These are phyloP conservation scores for Vitis rotundifolia DNA, from an alignment of 164 flowering plant genomes.

Conservation along the genomic window DNA sequence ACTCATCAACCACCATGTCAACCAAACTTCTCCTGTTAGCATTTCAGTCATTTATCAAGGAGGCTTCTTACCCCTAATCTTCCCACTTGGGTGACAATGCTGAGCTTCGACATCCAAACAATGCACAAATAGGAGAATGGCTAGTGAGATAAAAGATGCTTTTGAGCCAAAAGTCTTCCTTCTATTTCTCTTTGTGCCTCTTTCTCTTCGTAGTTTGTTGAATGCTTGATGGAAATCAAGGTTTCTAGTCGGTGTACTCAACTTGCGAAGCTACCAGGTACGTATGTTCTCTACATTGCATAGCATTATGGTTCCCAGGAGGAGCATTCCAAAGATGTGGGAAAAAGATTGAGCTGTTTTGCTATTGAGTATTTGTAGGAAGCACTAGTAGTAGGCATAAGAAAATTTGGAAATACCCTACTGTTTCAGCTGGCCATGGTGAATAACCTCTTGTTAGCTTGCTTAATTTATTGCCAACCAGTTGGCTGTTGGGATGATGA, in stretches of 20 bases:
- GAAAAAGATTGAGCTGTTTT: too few species aligned
- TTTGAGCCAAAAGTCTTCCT: neutral
- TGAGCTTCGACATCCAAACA: constrained; percentile 6
- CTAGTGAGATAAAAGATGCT: neutral
- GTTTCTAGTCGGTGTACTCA: neutral
- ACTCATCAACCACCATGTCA: constrained; percentile 23
- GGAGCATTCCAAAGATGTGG: too few species aligned
- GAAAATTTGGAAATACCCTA: too few species aligned
- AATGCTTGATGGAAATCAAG: neutral
- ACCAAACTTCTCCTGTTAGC: constrained; percentile 15
- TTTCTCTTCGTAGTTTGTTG: neutral
- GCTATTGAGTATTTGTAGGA: too few species aligned
- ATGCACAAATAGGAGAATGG: neutral
- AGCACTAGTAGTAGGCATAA: too few species aligned
- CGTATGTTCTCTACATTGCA: neutral
- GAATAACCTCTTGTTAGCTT: too few species aligned
- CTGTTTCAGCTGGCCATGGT: too few species aligned
- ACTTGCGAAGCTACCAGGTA: too few species aligned
- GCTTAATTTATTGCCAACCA: too few species aligned
- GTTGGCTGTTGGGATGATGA: too few species aligned
- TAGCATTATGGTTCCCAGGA: too few species aligned
- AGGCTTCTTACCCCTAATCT: constrained; percentile 23
- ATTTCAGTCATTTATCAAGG: neutral
- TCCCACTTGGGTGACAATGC: constrained; percentile 16
- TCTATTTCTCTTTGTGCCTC: too few species aligned